A percentile compares a stretch with the other conserved stretches of the same genome.
These are phyloP conservation scores for Chamaecrista fasciculata DNA, from an alignment of 306 rosid genomes.

Conservation along the genomic window DNA sequence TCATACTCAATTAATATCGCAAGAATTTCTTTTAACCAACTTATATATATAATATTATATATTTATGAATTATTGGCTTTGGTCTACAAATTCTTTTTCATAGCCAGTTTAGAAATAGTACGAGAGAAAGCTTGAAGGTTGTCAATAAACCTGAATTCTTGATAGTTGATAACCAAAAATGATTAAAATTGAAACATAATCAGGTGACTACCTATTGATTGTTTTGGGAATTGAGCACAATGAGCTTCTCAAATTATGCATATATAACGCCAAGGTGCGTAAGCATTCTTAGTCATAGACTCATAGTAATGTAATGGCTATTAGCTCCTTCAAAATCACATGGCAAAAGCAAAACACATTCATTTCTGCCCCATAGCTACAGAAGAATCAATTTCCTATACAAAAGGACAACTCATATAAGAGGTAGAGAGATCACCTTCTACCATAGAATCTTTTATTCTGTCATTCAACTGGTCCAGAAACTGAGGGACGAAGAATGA, in stretches of 20 bases:
- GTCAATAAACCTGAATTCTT: not conserved
- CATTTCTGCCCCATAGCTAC: slow-evolving; percentile 29
- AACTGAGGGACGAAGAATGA: not conserved
- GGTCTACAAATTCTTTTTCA: not conserved
- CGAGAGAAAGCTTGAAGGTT: not conserved
- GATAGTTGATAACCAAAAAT: not conserved
- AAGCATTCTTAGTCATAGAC: slow-evolving; percentile 14
- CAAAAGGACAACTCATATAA: slow-evolving; percentile 31
- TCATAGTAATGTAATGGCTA: slow-evolving; percentile 9
- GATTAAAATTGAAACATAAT: not conserved
- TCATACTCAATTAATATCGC: too few relatives aligned
- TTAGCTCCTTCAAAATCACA: slow-evolving; percentile 34
- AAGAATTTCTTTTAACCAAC: not conserved
- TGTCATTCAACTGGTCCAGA: slow-evolving; percentile 7
- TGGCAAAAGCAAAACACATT: slow-evolving; percentile 21
- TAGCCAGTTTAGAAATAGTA: too few relatives aligned
- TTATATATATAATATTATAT: not conserved
- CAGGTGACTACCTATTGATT: not conserved
- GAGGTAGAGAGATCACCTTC: slow-evolving; percentile 35
- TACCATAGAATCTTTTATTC: slow-evolving; percentile 35
- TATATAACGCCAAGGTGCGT: not conserved
- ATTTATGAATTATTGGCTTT: too few relatives aligned
- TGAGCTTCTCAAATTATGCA: slow-evolving; percentile 16
- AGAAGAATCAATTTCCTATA: slow-evolving; percentile 51
- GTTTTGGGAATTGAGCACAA: slow-evolving; percentile 1